A percentile compares a stretch with the other conserved stretches of the same genome.
Evolutionary conservation across 768 basidiomycete species (phyloP).

Genomic region (Leccinum longicurvipes): DNA sequence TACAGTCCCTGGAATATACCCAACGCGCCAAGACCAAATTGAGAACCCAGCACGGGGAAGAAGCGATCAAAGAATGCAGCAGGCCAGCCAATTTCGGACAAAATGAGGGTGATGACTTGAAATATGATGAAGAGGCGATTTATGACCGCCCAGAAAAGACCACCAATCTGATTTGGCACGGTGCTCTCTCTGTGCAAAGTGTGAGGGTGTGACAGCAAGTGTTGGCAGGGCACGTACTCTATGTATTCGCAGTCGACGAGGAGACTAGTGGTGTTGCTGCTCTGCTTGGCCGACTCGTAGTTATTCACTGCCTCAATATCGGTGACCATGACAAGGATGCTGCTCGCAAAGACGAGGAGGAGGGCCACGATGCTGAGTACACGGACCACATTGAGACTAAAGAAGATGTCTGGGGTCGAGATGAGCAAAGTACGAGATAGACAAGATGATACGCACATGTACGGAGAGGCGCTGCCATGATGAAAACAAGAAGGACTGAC

Average conservation of each 20-base stretch:
- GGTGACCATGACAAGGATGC: slow-evolving; percentile 66
- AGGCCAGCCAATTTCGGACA: slow-evolving; percentile 85
- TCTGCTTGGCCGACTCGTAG: slow-evolving; percentile 45
- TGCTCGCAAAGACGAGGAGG: slow-evolving; percentile 77
- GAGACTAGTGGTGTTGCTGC: slow-evolving; percentile 27
- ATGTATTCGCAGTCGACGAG: slow-evolving; percentile 72
- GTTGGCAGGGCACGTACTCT: slow-evolving; percentile 43
- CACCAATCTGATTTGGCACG: slow-evolving; percentile 88
- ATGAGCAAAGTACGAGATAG: background rate
- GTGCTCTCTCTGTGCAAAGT: slow-evolving; percentile 54
- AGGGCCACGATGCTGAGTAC: slow-evolving; percentile 76
- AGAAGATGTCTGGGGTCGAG: slow-evolving; percentile 50
- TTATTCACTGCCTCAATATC: slow-evolving; percentile 74
- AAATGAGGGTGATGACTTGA: slow-evolving; percentile 73
- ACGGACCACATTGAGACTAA: slow-evolving; percentile 77
- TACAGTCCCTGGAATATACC: slow-evolving; percentile 86
- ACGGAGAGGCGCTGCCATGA: slow-evolving; percentile 32
- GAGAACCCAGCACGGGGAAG: slow-evolving; percentile 82
- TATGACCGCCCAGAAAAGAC: slow-evolving; percentile 88
- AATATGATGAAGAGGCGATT: slow-evolving; percentile 85
- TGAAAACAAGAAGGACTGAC: slow-evolving; percentile 12
- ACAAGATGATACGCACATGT: slow-evolving; percentile 39
- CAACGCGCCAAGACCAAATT: slow-evolving; percentile 83
- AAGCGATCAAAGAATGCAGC: slow-evolving; percentile 73
- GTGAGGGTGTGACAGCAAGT: slow-evolving; percentile 18